Percentiles rank a stretch among this genome's conserved stretches.
Conservation (phyloP, 306 rosid genomes). For the Corylus heterophylla region DNA sequence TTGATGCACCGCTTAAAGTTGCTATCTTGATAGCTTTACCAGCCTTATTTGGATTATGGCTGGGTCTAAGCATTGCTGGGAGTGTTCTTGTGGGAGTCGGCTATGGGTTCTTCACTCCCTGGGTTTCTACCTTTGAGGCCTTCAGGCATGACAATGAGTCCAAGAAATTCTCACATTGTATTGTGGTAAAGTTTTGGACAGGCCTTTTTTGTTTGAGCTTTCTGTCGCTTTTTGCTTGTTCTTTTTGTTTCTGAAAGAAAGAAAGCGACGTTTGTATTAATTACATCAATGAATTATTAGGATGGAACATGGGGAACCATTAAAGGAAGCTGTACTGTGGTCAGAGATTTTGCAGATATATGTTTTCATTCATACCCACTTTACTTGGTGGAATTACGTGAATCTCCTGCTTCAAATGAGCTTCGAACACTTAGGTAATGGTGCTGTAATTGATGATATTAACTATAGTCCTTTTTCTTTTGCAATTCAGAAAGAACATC, state of each 20-base stretch:
- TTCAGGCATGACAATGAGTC: conserved; percentile 61
- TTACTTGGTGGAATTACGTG: conserved; percentile 73
- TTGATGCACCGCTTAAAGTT: conserved; percentile 70
- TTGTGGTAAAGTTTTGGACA: conserved; percentile 47
- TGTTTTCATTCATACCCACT: conserved; percentile 73
- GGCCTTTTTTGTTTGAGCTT: background rate
- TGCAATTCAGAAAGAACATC: background rate
- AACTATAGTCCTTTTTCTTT: background rate
- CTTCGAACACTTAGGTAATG: conserved; percentile 58
- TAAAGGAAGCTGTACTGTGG: conserved; percentile 80
- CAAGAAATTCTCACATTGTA: conserved; percentile 56
- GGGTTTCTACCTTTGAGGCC: conserved; percentile 90
- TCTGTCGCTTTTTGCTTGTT: background rate
- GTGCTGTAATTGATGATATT: background rate
- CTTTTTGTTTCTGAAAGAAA: background rate
- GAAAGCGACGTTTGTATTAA: background rate
- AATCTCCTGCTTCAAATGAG: conserved; percentile 55
- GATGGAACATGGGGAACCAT: conserved; percentile 90
- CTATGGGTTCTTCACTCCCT: conserved; percentile 83
- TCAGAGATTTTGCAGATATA: conserved; percentile 81
- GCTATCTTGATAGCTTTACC: conserved; percentile 71
- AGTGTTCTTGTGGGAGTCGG: conserved; percentile 75
- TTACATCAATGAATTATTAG: conserved; percentile 30
- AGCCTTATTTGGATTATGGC: conserved; percentile 72
- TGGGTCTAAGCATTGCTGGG: conserved; percentile 76